Conservation (phyloP, 352 stramenopile genomes). For the Phytophthora tubulina region DNA sequence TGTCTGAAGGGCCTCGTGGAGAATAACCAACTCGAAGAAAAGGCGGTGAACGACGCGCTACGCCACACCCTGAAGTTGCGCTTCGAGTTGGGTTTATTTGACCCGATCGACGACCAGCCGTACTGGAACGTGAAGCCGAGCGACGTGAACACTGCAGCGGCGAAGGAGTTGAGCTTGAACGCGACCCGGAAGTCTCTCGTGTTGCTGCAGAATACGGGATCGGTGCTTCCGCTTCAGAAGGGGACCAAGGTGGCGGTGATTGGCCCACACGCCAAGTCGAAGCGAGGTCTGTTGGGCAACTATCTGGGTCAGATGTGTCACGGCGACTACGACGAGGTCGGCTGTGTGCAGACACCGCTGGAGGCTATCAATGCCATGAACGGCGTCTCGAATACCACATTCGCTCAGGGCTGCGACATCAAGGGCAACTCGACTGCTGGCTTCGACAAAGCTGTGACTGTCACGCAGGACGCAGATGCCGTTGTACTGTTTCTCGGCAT, state of each 20-base stretch:
- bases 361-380: slow-evolving; percentile 57
- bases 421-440: slow-evolving; percentile 58
- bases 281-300: slow-evolving; percentile 71
- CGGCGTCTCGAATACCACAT: slow-evolving; percentile 42
- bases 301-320: slow-evolving; percentile 77
- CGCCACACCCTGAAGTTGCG: slow-evolving; percentile 80
- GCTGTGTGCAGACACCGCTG: slow-evolving; percentile 70
- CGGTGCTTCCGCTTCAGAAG: slow-evolving; percentile 67
- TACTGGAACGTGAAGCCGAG: slow-evolving; percentile 73
- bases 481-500: slow-evolving; percentile 86
- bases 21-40: slow-evolving; percentile 53
- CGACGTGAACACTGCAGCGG: slow-evolving; percentile 70
- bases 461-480: slow-evolving; percentile 45
- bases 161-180: slow-evolving; percentile 68
- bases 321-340: slow-evolving; percentile 61
- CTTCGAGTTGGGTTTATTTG: slow-evolving; percentile 93
- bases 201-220: slow-evolving; percentile 91
- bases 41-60: slow-evolving; percentile 65
- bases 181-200: slow-evolving; percentile 86
- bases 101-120: slow-evolving; percentile 78
- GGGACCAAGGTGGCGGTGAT: slow-evolving; percentile 66
- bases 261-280: slow-evolving; percentile 73
- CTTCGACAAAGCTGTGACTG: slow-evolving; percentile 53
- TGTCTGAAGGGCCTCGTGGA: slow-evolving; percentile 69
- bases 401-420: slow-evolving; percentile 56